Evolutionary conservation across 1,284 basidiomycete genomes (phyloP), one percentile per base, ranked within the genome.

Genomic region (Rhodotorula sp.): DNA sequence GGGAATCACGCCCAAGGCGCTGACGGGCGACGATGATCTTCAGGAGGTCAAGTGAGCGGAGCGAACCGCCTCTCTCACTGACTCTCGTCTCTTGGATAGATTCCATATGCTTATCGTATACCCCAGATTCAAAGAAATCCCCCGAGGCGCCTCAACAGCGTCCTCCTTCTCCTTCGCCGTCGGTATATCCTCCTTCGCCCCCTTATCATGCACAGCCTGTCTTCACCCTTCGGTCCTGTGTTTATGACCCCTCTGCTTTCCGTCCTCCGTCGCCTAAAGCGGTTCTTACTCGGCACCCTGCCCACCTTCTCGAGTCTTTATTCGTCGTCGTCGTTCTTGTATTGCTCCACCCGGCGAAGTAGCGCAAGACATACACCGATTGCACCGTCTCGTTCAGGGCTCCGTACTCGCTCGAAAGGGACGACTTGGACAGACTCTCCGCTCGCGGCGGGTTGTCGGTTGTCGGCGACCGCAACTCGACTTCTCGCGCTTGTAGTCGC

Each of bases 1-100:
- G 52, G 62, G 68, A 53, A 36, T 49, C 13, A 22, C 54, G 34
- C 39, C 65, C 15, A 36, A 51, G 24, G 62, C 67, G 10, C 3
- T 56, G 17, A 68, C 67, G 27, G 70, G 70, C 9, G 70, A 67
- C 55, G 70, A 68, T 24, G 44, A 61, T 24, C 53, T 63, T 29
- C 52, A 36, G 36, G 44, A 47, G 44, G 39, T 56, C 55, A 56
- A 56, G 55, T 49, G 24, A 49, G 24, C 22, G n/a, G 48, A n/a
- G 24, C 24, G 48, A 20, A 11, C 22, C 24, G 11, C 9, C 48
- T 10, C n/a, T 15, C 9, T 27, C 24, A n/a, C 19, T 48, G 19
- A 13, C 48, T 49, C 24, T 9, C 19, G 22, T 20, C 48, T 20
- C 24, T 27, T n/a, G 24, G 22, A 24, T 24, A 49, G 24, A n/a